Percentiles rank a stretch among this genome's conserved stretches.
phyloP scores from a whole-genome alignment of 148 eudicot species.

The Diospyros kaki region DNA sequence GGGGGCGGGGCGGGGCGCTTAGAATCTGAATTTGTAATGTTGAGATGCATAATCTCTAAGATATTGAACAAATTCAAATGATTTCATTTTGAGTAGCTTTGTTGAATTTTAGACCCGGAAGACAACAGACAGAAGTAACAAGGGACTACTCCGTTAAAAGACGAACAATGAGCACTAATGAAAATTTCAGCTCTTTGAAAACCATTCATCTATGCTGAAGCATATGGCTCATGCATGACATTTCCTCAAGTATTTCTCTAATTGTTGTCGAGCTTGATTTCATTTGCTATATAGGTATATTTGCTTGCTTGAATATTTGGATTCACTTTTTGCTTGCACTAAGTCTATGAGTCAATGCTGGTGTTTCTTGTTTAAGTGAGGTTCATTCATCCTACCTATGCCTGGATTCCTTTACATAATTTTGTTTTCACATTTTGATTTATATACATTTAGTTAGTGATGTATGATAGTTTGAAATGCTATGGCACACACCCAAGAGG shows the following conservation, averaged over 20 bases:
- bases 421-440: too few relatives aligned
- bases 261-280: neutral
- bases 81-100: neutral
- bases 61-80: neutral
- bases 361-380: too few relatives aligned
- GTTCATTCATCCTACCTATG: too few relatives aligned
- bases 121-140: neutral
- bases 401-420: too few relatives aligned
- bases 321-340: too few relatives aligned
- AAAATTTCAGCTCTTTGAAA: conserved; percentile 1
- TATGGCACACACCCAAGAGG: too few relatives aligned
- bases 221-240: neutral
- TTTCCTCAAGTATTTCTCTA: neutral
- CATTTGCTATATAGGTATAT: too few relatives aligned
- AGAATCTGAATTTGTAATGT: neutral
- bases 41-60: neutral
- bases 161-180: neutral
- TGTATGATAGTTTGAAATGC: too few relatives aligned
- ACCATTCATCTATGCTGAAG: neutral
- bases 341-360: too few relatives aligned
- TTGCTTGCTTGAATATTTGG: too few relatives aligned
- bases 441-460: too few relatives aligned
- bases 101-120: neutral
- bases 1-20: neutral
- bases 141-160: neutral